Percentiles rank a stretch among this genome's conserved stretches.
phyloP scores from a whole-genome alignment of 2,329 filamentous ascomycete species.

The Hymenoscyphus occultus region DNA sequence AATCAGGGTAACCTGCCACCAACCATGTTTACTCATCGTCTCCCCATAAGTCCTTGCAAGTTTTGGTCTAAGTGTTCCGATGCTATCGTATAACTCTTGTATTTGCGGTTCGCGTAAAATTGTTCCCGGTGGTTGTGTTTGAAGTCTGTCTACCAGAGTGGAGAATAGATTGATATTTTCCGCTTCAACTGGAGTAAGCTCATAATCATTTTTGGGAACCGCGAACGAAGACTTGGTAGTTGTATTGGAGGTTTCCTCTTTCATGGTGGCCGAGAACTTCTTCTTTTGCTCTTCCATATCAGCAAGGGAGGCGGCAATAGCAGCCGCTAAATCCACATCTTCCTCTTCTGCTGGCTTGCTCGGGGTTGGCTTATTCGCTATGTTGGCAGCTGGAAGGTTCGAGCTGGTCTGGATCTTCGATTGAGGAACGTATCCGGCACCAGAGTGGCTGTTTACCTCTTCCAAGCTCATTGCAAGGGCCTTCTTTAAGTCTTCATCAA shows the following conservation, averaged over 20 bases:
- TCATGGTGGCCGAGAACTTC: slow-evolving; percentile 77
- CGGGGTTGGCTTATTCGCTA: slow-evolving; percentile 38
- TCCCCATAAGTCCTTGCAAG: slow-evolving; percentile 94
- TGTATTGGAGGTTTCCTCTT: slow-evolving; percentile 66
- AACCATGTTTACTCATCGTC: slow-evolving; percentile 99
- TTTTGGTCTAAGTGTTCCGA: slow-evolving; percentile 89
- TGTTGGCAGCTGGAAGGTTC: slow-evolving; percentile 27
- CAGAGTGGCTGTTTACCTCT: slow-evolving; percentile 74
- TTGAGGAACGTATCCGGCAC: slow-evolving; percentile 69
- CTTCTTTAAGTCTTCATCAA: slow-evolving; percentile 91
- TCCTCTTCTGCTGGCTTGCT: slow-evolving; percentile 70
- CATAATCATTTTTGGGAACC: slow-evolving; percentile 86
- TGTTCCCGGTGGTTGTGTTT: slow-evolving; percentile 92
- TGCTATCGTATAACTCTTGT: slow-evolving; percentile 96
- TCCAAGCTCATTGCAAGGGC: slow-evolving; percentile 96
- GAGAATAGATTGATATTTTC: slow-evolving; percentile 98
- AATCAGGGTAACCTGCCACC: slow-evolving; percentile 35
- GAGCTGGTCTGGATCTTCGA: slow-evolving; percentile 45
- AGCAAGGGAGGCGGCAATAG: slow-evolving; percentile 88
- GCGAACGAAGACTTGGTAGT: slow-evolving; percentile 50
- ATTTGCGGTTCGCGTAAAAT: slow-evolving; percentile 97
- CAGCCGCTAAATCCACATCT: slow-evolving; percentile 88
- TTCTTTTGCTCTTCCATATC: slow-evolving; percentile 99
- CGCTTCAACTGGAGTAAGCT: slow-evolving; percentile 87
- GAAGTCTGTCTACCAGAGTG: slow-evolving; percentile 87